Conservation (phyloP, 169 alveolate genomes). For the Babesia divergens region DNA sequence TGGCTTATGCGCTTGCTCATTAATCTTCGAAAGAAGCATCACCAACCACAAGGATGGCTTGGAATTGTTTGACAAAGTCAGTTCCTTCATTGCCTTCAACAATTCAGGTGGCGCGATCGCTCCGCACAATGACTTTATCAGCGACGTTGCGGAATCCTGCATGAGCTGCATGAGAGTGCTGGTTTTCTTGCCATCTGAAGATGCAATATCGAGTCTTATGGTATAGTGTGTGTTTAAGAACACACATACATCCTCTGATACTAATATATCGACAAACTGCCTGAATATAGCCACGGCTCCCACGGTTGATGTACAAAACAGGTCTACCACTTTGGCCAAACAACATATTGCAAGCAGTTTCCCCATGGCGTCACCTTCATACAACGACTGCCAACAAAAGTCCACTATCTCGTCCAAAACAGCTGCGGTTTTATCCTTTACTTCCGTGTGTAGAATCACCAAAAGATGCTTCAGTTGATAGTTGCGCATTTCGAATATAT, state of each 20-base stretch:
- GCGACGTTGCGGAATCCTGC: not conserved
- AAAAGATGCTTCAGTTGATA: conserved; percentile 17
- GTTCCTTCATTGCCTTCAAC: not conserved
- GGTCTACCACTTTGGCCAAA: conserved; percentile 9
- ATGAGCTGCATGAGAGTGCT: not conserved
- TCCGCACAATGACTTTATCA: conserved; percentile 1
- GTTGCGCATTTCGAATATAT: conserved; percentile 11
- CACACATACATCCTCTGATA: not conserved
- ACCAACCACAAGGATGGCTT: not conserved
- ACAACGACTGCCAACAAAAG: conserved; percentile 22
- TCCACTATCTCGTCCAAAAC: conserved; percentile 2
- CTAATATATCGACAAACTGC: conserved; percentile 14
- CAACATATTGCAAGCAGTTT: conserved; percentile 4
- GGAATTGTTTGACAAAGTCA: not conserved
- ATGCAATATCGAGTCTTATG: not conserved
- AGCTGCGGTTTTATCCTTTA: not conserved
- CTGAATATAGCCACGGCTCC: conserved; percentile 23
- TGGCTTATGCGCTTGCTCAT: not conserved
- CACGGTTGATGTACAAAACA: not conserved
- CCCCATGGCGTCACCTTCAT: conserved; percentile 20
- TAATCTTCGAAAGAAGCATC: not conserved
- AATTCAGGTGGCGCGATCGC: not conserved
- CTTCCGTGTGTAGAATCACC: not conserved
- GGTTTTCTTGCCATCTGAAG: not conserved
- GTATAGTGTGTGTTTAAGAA: conserved; percentile 28